A percentile compares a stretch with the other conserved stretches of the same genome.
Conservation (phyloP, 768 basidiomycete species). For the Tephrocybe sp. region DNA sequence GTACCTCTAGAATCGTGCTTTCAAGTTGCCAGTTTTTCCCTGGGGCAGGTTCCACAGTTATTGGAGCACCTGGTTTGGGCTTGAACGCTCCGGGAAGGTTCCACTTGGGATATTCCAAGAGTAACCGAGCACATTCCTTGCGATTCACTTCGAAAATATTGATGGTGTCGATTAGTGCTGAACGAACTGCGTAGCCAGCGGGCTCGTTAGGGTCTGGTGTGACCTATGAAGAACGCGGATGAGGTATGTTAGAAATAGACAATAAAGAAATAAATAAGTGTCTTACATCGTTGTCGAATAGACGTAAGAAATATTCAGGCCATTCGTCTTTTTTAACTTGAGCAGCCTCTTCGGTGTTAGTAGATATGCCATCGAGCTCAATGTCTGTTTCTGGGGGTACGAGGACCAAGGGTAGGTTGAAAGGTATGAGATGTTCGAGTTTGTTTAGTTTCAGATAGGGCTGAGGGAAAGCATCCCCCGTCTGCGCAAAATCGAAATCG, state of each 20-base stretch:
- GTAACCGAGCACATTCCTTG: slow-evolving; percentile 86
- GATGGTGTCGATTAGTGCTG: slow-evolving; percentile 70
- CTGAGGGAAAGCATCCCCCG: slow-evolving; percentile 55
- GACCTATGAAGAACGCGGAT: slow-evolving; percentile 43
- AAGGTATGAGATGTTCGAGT: slow-evolving; percentile 45
- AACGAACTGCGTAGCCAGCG: slow-evolving; percentile 76
- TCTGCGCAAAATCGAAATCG: slow-evolving; percentile 55
- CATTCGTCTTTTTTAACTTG: slow-evolving; percentile 80
- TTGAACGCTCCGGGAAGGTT: slow-evolving; percentile 81
- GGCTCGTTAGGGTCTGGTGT: slow-evolving; percentile 74
- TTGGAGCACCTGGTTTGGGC: slow-evolving; percentile 61
- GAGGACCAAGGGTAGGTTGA: slow-evolving; percentile 72
- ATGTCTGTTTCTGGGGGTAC: slow-evolving; percentile 82
- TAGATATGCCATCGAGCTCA: slow-evolving; percentile 69
- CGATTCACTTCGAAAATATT: slow-evolving; percentile 95
- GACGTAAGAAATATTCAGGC: slow-evolving; percentile 65
- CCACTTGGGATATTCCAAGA: slow-evolving; percentile 88
- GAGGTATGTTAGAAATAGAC: background rate
- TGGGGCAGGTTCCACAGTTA: slow-evolving; percentile 45
- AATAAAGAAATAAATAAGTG: background rate
- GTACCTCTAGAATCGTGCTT: slow-evolving; percentile 82
- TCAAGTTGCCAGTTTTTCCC: slow-evolving; percentile 87
- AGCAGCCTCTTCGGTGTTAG: slow-evolving; percentile 68
- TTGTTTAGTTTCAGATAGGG: slow-evolving; percentile 56
- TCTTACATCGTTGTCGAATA: slow-evolving; percentile 62